Evolutionary conservation across 441 rosid genomes (phyloP).

Genomic region (Gossypium gossypioides): DNA sequence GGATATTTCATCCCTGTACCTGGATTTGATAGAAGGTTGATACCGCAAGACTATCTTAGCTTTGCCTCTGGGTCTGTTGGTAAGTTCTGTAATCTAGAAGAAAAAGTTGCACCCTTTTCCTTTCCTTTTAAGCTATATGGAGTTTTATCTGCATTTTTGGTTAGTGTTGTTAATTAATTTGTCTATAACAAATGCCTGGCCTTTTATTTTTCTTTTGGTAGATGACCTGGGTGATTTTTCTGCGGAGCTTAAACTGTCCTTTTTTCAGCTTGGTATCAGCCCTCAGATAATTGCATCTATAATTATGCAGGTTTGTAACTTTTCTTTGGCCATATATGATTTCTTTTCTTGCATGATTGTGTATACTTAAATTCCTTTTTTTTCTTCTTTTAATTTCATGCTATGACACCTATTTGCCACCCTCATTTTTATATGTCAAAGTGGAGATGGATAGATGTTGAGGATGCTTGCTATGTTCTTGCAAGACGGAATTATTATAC

Average conservation of each 20-base stretch:
- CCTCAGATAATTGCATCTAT: slow-evolving; percentile 86
- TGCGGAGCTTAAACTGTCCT: slow-evolving; percentile 72
- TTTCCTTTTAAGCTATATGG: neutral
- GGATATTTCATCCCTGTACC: slow-evolving; percentile 89
- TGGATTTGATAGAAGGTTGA: slow-evolving; percentile 76
- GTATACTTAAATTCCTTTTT: neutral
- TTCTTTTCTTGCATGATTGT: neutral
- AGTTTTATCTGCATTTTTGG: neutral
- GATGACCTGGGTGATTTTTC: slow-evolving; percentile 82
- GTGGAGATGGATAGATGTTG: neutral
- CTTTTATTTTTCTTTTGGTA: slow-evolving; percentile 24
- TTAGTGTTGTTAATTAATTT: neutral
- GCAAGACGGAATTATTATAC: neutral
- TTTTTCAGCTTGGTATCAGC: slow-evolving; percentile 94
- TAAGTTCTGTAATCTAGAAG: slow-evolving; percentile 24
- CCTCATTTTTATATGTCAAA: neutral
- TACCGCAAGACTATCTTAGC: slow-evolving; percentile 86
- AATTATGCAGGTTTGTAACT: slow-evolving; percentile 63
- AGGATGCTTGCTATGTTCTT: neutral
- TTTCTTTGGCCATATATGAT: slow-evolving; percentile 4
- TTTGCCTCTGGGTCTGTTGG: slow-evolving; percentile 86
- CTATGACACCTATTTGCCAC: neutral
- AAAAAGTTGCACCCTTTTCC: neutral
- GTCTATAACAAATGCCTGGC: neutral
- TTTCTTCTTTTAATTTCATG: neutral